phyloP scores from a whole-genome alignment of 75 land plant species.

The Cunninghamia lanceolata region DNA sequence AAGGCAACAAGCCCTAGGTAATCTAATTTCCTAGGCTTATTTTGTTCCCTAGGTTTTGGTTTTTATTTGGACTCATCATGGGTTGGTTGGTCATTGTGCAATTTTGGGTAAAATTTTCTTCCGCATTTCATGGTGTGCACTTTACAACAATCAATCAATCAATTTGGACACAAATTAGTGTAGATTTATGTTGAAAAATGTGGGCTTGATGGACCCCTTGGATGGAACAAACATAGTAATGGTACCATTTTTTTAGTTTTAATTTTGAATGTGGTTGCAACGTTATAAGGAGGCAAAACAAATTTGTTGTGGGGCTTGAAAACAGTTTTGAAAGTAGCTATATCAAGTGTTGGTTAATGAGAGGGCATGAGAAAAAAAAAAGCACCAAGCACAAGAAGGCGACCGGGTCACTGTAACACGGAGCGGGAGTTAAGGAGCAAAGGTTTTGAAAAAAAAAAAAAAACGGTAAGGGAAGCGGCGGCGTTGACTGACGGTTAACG shows the following conservation, averaged over 20 bases:
- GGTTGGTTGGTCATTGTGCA: background rate
- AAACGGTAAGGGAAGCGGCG: slow-evolving; percentile 4
- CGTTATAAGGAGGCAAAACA: background rate
- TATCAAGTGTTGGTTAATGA: background rate
- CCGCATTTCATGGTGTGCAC: background rate
- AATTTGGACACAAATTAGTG: background rate
- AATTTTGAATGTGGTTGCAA: background rate
- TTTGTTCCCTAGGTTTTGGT: background rate
- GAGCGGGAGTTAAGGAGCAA: background rate
- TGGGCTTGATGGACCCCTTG: background rate
- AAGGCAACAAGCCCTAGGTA: background rate
- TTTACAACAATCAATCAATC: background rate
- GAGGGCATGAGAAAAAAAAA: background rate
- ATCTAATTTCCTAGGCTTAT: background rate
- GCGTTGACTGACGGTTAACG: slow-evolving; percentile 14
- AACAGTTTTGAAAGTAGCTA: background rate
- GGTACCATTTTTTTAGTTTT: background rate
- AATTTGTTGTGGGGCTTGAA: background rate
- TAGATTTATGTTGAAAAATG: background rate
- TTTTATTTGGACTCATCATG: background rate
- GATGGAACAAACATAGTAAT: background rate
- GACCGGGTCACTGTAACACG: background rate
- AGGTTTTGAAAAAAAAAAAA: no score
- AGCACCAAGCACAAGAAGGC: slow-evolving; percentile 5
- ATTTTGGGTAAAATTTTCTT: background rate